Base-by-base conservation (phyloP, 495 filamentous ascomycete species). In the Penicillium ucsense region DNA sequence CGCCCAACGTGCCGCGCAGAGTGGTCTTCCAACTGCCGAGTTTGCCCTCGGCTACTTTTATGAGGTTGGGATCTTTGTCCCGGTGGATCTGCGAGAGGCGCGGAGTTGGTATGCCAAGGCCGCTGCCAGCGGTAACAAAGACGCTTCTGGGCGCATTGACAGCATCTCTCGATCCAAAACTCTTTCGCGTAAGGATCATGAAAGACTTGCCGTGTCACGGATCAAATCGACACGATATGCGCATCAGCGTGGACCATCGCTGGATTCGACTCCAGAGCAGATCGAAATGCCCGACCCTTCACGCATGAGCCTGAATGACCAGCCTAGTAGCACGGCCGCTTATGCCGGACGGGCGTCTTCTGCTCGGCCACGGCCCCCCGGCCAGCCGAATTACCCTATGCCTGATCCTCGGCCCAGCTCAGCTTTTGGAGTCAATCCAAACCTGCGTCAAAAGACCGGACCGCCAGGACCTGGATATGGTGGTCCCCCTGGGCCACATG, bases 11-110 rank as follows among this genome's bases (percentile, higher is more conserved):
- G 92, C 92, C 4, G 90, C 92, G 31, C 69, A 78, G 44, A 76
- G 78, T 32, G 85, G 87, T 28, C 77, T 97, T 37, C 75, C 88
- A 2, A 97, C 91, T 1, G 92, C 90, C 12, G 89, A 96, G 64
- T 98, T 98, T 55, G 92, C 94, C 38, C 79, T 98, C 74, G 92
- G 92, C 4, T 98, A 98, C 64, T 98, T 96, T 65, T 83, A 90
- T 64, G 92, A 98, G 65, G 91, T 98, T 51, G 92, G 92, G 48
- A 88, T 97, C 57, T 84, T 85, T 58, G 85, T 91, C 12, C 76
- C 76, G 3, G 82, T 84, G 30, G 83, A 96, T 60, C 70, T 95
- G 36, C 80, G 82, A 52, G 86, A 92, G 64, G 92, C 92, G 4
- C 74, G 83, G 50, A 81, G 70, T 49, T 98, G 92, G 92, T 98